These are phyloP conservation scores for Colletotrichum costaricense DNA, from an alignment of 2,329 filamentous ascomycete genomes.

Conservation along the genomic window DNA sequence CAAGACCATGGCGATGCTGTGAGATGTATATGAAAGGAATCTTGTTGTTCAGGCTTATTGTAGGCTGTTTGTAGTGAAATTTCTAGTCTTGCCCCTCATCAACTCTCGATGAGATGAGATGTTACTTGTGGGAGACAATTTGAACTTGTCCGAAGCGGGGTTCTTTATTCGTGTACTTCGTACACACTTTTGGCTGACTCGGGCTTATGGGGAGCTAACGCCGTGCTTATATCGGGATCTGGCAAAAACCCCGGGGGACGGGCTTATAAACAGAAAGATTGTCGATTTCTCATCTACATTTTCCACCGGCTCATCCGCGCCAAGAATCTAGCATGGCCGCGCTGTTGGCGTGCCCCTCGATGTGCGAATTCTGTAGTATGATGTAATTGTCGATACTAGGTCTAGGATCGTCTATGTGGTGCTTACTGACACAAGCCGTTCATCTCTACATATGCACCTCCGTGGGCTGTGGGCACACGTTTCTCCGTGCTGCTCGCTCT, in stretches of 20 bases:
- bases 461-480: neutral
- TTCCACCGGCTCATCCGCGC: conserved; percentile 22
- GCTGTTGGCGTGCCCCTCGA: neutral
- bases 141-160: conserved; percentile 14
- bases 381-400: neutral
- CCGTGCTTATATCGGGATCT: neutral
- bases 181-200: conserved; percentile 13
- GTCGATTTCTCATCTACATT: neutral
- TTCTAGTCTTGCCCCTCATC: neutral
- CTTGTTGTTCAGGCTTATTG: neutral
- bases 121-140: neutral
- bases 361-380: neutral
- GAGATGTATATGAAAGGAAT: neutral
- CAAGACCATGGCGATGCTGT: conserved; percentile 59
- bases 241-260: neutral
- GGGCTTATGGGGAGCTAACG: conserved; percentile 16
- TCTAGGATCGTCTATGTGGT: neutral
- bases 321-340: neutral
- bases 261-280: neutral
- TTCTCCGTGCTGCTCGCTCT: neutral
- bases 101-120: neutral
- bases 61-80: neutral
- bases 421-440: conserved; percentile 5
- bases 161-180: neutral
- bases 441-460: neutral